These are phyloP conservation scores for Coleophoma crateriformis DNA, from an alignment of 2,329 filamentous ascomycete genomes.

Conservation along the genomic window DNA sequence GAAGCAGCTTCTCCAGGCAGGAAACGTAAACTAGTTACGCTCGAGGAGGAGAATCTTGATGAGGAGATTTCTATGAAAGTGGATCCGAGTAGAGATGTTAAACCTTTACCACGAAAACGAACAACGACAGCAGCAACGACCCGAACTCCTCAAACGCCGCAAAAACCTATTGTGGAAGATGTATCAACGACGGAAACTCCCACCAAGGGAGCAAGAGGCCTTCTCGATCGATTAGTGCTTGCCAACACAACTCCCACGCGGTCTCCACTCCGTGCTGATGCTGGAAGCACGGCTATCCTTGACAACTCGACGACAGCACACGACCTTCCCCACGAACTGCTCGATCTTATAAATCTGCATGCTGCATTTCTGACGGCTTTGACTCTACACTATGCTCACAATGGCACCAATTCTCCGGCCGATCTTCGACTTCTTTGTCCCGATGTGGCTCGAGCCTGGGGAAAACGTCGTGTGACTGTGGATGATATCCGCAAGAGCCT, in stretches of 20 bases:
- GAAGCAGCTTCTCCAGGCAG: constrained; percentile 22
- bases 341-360: constrained; percentile 59
- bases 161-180: constrained; percentile 11
- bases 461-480: constrained; percentile 59
- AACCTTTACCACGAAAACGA: constrained; percentile 8
- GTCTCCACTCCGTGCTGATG: constrained; percentile 9
- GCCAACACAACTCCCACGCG: constrained; percentile 15
- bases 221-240: constrained; percentile 24
- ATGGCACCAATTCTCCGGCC: constrained; percentile 55
- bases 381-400: constrained; percentile 64
- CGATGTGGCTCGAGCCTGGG: constrained; percentile 64
- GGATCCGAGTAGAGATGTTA: constrained; percentile 6
- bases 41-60: constrained; percentile 6
- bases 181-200: constrained; percentile 19
- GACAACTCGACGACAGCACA: constrained; percentile 3
- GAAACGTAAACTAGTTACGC: constrained; percentile 22
- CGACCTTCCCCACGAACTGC: constrained; percentile 43
- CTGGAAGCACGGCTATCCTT: constrained; percentile 9
- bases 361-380: constrained; percentile 63
- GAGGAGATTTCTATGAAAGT: constrained; percentile 4
- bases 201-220: constrained; percentile 22
- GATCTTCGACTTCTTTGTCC: constrained; percentile 58
- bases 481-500: constrained; percentile 64
- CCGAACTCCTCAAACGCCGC: constrained; percentile 18
- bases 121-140: constrained; percentile 1